Base-by-base conservation (phyloP, 225 moss, liverwort and hornwort genomes). In the Sphagnum tenellum region DNA sequence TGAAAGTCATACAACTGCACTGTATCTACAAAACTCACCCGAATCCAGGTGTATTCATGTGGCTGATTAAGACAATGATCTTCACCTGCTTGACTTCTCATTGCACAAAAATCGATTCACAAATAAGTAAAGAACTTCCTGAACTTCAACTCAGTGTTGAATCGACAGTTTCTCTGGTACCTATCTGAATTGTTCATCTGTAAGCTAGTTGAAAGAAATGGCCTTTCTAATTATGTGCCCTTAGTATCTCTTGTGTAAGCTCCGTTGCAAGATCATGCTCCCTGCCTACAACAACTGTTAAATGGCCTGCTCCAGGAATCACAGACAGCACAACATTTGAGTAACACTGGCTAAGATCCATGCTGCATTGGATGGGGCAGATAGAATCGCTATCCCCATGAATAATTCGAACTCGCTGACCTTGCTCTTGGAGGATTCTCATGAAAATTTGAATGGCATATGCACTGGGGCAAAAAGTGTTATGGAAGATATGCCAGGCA, bases 401-500 rank as follows among this genome's bases (percentile, higher is more conserved):
- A 47, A 83, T 72, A 60, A 89, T 67, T 66, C 69, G 76, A 70
- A 91, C 75, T 57, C 48, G 71, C 61, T 68, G 82, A 49, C 82
- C 81, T 59, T 66, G 73, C 69, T 66, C 71, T 75, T 76, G 46
- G 59, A 88, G 70, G 3, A 51, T 57, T 62, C 75, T 74, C 81
- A 87, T 72, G 56, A 79, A 77, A 76, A 74, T 75, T 53, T 94
- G 85, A 5, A 69, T 75, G 0, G 76, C 78, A 9, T 85, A 65
- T 13, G 78, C 80, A 47, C 94, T 89, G n/a, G 72, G 79, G 64
- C 94, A 94, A 50, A 91, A 74, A 5, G 94, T 94, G 61, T 94
- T 94, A 80, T 94, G 91, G 61, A 91, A 94, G 63, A 56, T 69
- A 67, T 91, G 94, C 94, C 94, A 94, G 62, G 91, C 94, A 70